Base-by-base conservation (phyloP, 805 yeast genomes). In the Wickerhamomyces rabaulensis region DNA sequence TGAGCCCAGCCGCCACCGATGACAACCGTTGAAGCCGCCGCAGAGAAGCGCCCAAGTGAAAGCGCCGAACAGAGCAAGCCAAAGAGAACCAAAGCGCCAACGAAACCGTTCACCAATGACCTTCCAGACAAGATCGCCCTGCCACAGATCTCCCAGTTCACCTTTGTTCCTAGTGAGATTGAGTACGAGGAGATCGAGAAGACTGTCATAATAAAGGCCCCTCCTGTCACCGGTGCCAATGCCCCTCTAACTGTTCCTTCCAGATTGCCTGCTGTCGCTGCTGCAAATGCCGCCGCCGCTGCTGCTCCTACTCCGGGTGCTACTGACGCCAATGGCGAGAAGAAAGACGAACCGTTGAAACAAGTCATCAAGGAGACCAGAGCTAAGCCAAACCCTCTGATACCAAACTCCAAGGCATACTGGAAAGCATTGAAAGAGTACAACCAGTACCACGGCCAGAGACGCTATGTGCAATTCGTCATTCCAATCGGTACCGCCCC, bases 401-500 rank as follows among this genome's bases (percentile, higher is more conserved):
- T 50, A 8, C 47, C 46, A 10, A 41, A 27, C 6, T 27, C 50
- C 6, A 44, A 35, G 25, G 47, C 27, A 1, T 47, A 45, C 23
- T 48, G 46, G 40, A 27, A 40, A 9, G 39, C 21, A 3, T 36
- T 50, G 21, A 42, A 37, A 6, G 20, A 41, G 1, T 54, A 48
- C 43, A 48, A 48, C 33, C 12, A 21, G 1, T 6, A 15, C 3
- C 36, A 47, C 21, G 51, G 52, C 1, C 36, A 44, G 2, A 40
- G 52, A 22, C 46, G 57, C 5, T 52, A 42, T 23, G 41, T 48
- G 6, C 56, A 54, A 29, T 52, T 52, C 29, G n/a, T 54, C 3
- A 37, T 51, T 15, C 42, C 44, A 8, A 31, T 46, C 15, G 56
- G 52, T 20, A 42, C 53, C 4, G 44, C 26, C 15, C 52, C 56